These are phyloP conservation scores for Xylariaceae sp. DNA, from an alignment of 2,329 filamentous ascomycete species.

Conservation along the genomic window DNA sequence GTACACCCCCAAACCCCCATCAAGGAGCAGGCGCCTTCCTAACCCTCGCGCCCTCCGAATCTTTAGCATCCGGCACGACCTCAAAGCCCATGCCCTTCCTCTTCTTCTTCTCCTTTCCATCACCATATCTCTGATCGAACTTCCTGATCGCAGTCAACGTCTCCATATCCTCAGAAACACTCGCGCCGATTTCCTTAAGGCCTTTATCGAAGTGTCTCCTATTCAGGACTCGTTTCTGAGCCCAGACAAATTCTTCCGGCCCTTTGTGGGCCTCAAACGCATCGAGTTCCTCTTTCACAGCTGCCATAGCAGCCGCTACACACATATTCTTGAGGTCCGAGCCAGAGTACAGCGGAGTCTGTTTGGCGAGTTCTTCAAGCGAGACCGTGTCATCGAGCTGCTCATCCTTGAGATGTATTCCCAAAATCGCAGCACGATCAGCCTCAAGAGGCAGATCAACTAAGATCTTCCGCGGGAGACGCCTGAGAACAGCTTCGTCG, in stretches of 20 bases:
- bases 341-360: slow-evolving; percentile 76
- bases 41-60: slow-evolving; percentile 46
- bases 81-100: slow-evolving; percentile 59
- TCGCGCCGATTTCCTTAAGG: slow-evolving; percentile 84
- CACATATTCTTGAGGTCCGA: slow-evolving; percentile 81
- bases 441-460: slow-evolving; percentile 68
- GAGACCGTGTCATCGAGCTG: slow-evolving; percentile 57
- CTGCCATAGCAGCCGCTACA: slow-evolving; percentile 75
- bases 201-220: slow-evolving; percentile 79
- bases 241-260: slow-evolving; percentile 54
- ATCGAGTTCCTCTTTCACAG: slow-evolving; percentile 69
- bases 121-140: slow-evolving; percentile 94
- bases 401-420: slow-evolving; percentile 70
- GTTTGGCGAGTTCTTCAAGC: slow-evolving; percentile 59
- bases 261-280: slow-evolving; percentile 28
- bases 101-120: slow-evolving; percentile 62
- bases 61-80: slow-evolving; percentile 38
- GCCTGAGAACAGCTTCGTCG: slow-evolving; percentile 80
- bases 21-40: background rate
- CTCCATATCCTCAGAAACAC: slow-evolving; percentile 90
- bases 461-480: slow-evolving; percentile 69
- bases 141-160: slow-evolving; percentile 82
- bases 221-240: slow-evolving; percentile 64
- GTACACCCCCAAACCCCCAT: too few species aligned
- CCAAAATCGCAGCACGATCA: slow-evolving; percentile 67